Percentiles rank a stretch among this genome's conserved stretches.
Conservation (phyloP, 1,139 yeast genomes). For the Blastobotrys malaysiensis region DNA sequence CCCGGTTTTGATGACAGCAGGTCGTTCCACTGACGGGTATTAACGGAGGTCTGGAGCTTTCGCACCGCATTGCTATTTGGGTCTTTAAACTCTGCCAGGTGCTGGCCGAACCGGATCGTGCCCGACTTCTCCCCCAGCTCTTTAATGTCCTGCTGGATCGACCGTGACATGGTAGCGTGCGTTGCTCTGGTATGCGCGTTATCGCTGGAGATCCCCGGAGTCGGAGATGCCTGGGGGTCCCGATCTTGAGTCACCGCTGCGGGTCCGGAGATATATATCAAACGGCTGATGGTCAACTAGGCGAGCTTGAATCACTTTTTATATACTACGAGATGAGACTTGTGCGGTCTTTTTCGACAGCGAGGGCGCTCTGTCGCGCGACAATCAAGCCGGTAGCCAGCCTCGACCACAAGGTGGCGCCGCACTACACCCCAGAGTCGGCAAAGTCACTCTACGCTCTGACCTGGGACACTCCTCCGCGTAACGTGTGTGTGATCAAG, state of each 20-base stretch:
- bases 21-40: constrained; percentile 7
- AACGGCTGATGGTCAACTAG: not conserved
- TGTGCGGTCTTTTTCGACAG: constrained; percentile 4
- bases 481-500: constrained; percentile 72
- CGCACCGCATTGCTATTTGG: not conserved
- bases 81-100: constrained; percentile 3
- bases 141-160: constrained; percentile 4
- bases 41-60: not conserved
- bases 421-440: constrained; percentile 15
- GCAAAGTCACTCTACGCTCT: constrained; percentile 19
- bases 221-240: not conserved
- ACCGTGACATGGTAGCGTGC: not conserved
- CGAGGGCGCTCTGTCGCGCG: constrained; percentile 4
- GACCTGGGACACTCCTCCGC: constrained; percentile 38
- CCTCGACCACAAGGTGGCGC: constrained; percentile 14
- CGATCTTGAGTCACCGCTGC: not conserved
- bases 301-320: not conserved
- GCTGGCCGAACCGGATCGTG: constrained; percentile 8
- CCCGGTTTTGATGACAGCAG: constrained; percentile 6
- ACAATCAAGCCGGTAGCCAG: constrained; percentile 4
- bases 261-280: not conserved
- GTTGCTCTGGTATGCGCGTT: not conserved
- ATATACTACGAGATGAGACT: not conserved
- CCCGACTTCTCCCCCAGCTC: not conserved
- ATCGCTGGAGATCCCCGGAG: constrained; percentile 4